A percentile compares a stretch with the other conserved stretches of the same genome.
Evolutionary conservation across 108 stramenopile species (phyloP).

Genomic region (Pseudonitzschia pungens): DNA sequence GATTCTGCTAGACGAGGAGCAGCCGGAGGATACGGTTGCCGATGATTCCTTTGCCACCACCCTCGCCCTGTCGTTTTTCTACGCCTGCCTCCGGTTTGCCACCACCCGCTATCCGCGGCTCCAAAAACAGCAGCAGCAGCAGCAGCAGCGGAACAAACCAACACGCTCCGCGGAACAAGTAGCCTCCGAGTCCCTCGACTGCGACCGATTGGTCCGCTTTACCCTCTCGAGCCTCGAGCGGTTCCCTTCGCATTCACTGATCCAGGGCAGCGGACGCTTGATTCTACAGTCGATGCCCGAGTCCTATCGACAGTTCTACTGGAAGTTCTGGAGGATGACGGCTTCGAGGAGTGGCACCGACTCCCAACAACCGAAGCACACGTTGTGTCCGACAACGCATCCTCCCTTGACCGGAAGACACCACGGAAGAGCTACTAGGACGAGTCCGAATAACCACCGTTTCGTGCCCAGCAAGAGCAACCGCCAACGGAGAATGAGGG

Average conservation of each 20-base stretch:
- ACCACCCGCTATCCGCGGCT: neutral
- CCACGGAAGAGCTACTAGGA: too few relatives aligned
- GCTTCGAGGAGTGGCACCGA: neutral
- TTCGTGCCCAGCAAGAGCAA: too few relatives aligned
- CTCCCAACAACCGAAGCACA: neutral
- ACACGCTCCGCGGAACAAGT: neutral
- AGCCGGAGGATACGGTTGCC: neutral
- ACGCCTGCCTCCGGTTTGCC: slow-evolving; percentile 1
- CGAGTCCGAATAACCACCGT: too few relatives aligned
- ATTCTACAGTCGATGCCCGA: neutral
- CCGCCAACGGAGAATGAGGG: neutral
- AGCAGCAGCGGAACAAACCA: neutral
- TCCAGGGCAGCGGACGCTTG: slow-evolving; percentile 2
- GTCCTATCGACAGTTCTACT: neutral
- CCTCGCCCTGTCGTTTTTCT: slow-evolving; percentile 7
- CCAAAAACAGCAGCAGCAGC: neutral
- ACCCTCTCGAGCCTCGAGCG: neutral
- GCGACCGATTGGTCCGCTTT: neutral
- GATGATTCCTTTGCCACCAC: slow-evolving; percentile 3
- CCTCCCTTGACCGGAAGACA: too few relatives aligned
- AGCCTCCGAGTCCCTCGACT: neutral
- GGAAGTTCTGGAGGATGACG: neutral
- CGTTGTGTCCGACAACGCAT: neutral
- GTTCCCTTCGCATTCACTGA: neutral
- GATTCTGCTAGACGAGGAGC: neutral